Evolutionary conservation across 805 yeast species (phyloP), one percentile per base, ranked within the genome.

Genomic region (Wickerhamomyces silvicola): DNA sequence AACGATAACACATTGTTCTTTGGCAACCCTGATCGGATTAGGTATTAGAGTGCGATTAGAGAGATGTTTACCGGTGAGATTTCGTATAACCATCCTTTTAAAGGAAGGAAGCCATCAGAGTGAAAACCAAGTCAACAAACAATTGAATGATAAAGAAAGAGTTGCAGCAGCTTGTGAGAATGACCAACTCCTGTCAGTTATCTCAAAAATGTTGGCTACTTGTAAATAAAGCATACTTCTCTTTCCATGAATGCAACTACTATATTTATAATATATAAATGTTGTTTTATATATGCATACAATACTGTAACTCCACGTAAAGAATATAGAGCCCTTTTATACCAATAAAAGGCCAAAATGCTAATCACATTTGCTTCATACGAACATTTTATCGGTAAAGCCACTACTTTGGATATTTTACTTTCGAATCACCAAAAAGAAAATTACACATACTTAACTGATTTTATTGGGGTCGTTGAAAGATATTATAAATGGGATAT

Each of bases 91-190:
- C 10, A 81, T 92, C 19, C 60, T 81, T 24, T 72, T 92, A 30
- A 87, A 88, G 50, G 84, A 85, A 46, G 97, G 97, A 2, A 75
- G 94, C 1, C 99, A 92, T 54, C 97, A 92, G 56, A 83, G 95
- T 52, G 98, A 92, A 54, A 74, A 73, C 43, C 98, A 92, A 54
- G 97, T 92, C 15, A 92, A 92, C 59, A 90, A 90, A 54, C 99
- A 92, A 60, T 69, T 92, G 38, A 92, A 92, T 52, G 99, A 92
- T 54, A 92, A 92, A 60, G 99, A 92, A 59, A 67, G 99, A 40
- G 97, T 92, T 0, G 94, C 95, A 20, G 98, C 98, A 18, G 99
- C 99, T 0, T 88, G 97, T 57, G 98, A 92, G 52, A 92, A 92
- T 50, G 95, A 83, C 36, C 98, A 92, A 62, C 64, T 92, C 26